Conservation (phyloP, 495 filamentous ascomycete species). For the Aspergillus avenaceus region DNA sequence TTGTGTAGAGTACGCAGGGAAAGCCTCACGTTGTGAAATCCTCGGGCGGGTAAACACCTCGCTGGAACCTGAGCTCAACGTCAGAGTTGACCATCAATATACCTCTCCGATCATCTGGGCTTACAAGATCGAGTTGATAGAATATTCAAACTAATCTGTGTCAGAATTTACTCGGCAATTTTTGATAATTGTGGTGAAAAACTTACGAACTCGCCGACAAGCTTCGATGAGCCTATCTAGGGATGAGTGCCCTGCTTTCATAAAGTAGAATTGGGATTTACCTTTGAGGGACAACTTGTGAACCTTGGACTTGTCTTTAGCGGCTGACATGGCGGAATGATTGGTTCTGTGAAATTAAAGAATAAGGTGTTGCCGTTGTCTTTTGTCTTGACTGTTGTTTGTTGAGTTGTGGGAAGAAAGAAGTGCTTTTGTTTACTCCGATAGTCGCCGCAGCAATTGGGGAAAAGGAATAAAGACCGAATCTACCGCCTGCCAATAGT, state of each 20-base stretch:
- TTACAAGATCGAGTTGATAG: slow-evolving; percentile 88
- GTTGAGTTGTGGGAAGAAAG: slow-evolving; percentile 7
- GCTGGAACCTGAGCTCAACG: slow-evolving; percentile 64
- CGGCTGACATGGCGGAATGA: slow-evolving; percentile 34
- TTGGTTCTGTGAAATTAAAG: background rate
- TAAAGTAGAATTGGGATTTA: slow-evolving; percentile 17
- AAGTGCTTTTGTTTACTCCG: slow-evolving; percentile 34
- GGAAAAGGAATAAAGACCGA: slow-evolving; percentile 8
- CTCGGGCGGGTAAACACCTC: slow-evolving; percentile 95
- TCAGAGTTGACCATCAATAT: slow-evolving; percentile 7
- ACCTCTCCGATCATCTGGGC: slow-evolving; percentile 1
- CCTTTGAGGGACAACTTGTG: slow-evolving; percentile 95
- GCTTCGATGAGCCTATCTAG: slow-evolving; percentile 66
- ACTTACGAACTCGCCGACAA: slow-evolving; percentile 91
- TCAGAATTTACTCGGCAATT: no score
- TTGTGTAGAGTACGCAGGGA: background rate
- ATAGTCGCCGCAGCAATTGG: slow-evolving; percentile 35
- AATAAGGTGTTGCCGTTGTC: background rate
- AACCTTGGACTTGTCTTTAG: slow-evolving; percentile 85
- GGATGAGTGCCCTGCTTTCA: slow-evolving; percentile 20
- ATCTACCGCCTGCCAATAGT: slow-evolving; percentile 21
- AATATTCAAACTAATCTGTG: slow-evolving; percentile 95
- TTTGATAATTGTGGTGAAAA: no score
- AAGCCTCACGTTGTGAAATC: slow-evolving; percentile 88
- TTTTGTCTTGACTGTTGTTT: background rate